Evolutionary conservation across 345 rosid species (phyloP).

Genomic region (Erysimum cheiranthoides): DNA sequence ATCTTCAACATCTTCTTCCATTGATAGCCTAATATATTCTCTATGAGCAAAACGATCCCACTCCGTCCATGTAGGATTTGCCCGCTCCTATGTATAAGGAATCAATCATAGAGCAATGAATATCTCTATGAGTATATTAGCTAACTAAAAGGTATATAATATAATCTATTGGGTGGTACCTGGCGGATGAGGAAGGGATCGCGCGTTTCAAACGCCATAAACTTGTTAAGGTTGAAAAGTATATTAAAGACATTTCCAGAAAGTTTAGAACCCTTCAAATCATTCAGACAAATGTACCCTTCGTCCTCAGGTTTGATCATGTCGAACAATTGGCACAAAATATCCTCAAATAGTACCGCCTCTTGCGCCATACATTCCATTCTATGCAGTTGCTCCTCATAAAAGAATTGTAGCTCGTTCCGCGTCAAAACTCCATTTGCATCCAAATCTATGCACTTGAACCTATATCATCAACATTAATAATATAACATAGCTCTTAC

Average conservation of each 20-base stretch:
- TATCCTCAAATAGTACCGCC: constrained; percentile 94
- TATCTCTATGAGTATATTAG: constrained; percentile 10
- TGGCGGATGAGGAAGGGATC: constrained; percentile 98
- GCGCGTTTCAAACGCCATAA: constrained; percentile 97
- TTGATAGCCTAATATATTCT: constrained; percentile 95
- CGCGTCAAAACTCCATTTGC: constrained; percentile 85
- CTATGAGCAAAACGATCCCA: constrained; percentile 99
- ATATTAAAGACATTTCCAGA: constrained; percentile 92
- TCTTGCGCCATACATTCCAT: constrained; percentile 99
- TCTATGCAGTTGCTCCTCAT: constrained; percentile 96
- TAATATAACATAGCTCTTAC: constrained; percentile 15
- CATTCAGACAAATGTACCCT: constrained; percentile 66
- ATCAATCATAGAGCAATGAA: constrained; percentile 22
- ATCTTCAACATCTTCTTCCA: constrained; percentile 99
- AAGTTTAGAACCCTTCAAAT: constrained; percentile 84
- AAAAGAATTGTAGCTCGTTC: constrained; percentile 89
- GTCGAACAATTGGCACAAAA: constrained; percentile 91
- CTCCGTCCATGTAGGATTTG: constrained; percentile 93
- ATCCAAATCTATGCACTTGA: constrained; percentile 97
- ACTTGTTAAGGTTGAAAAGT: constrained; percentile 94
- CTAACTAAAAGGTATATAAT: constrained; percentile 7
- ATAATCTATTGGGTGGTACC: constrained; percentile 50
- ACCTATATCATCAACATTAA: constrained; percentile 53
- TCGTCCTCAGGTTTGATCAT: constrained; percentile 92
- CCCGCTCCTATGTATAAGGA: constrained; percentile 68